phyloP scores from a whole-genome alignment of 306 rosid species.

The Geum urbanum region DNA sequence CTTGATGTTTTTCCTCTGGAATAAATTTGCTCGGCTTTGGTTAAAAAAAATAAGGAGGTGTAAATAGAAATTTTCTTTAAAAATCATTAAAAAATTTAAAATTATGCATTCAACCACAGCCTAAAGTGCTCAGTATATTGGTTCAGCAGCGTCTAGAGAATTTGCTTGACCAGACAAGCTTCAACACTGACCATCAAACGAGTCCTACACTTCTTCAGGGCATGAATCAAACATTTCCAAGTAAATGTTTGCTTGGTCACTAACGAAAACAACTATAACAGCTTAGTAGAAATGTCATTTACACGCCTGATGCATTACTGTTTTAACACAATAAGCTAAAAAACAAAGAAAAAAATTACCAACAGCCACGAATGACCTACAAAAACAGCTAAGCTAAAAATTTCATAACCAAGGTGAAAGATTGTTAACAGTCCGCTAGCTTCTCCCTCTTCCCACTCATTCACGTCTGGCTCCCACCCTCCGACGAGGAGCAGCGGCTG shows the following conservation, averaged over 20 bases:
- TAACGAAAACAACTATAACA: not conserved
- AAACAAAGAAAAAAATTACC: not conserved
- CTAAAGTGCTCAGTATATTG: no score
- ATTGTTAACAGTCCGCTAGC: not conserved
- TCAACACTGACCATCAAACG: no score
- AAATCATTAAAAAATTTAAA: no score
- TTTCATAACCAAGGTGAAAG: not conserved
- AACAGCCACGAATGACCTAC: constrained; percentile 16
- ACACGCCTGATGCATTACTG: constrained; percentile 22
- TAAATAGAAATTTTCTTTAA: no score
- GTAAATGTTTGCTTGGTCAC: constrained; percentile 5
- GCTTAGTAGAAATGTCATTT: constrained; percentile 19
- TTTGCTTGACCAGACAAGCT: no score
- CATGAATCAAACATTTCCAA: not conserved
- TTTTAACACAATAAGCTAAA: constrained; percentile 14
- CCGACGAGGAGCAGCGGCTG: constrained; percentile 53
- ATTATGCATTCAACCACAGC: no score
- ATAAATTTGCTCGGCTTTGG: no score
- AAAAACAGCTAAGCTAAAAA: constrained; percentile 19
- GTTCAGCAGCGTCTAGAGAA: no score
- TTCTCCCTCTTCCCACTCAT: constrained; percentile 24
- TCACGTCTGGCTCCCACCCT: constrained; percentile 60
- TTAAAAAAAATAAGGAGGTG: no score
- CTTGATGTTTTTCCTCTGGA: no score
- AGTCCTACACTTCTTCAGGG: not conserved